Conservation (phyloP, 2,329 filamentous ascomycete genomes). For the Lasiodiplodia sp. region DNA sequence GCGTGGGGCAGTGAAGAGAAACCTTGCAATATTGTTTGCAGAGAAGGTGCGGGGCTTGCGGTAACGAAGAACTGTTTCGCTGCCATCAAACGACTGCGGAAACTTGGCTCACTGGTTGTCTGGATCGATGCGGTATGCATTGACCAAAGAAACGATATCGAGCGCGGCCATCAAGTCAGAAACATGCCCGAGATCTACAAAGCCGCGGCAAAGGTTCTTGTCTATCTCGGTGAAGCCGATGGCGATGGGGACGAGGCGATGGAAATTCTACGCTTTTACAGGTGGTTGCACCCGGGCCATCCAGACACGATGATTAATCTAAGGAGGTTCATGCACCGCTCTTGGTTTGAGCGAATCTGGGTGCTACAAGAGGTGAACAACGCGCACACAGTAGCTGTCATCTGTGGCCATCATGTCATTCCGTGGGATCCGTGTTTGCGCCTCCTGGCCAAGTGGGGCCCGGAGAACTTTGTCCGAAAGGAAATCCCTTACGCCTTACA, state of each 20-base stretch:
- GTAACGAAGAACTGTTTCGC: not conserved
- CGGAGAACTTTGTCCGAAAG: not conserved
- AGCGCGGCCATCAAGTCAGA: not conserved
- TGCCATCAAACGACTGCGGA: not conserved
- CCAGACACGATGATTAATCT: too few species aligned
- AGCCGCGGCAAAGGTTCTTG: not conserved
- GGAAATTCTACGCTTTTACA: not conserved
- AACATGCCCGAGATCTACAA: not conserved
- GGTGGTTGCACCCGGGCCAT: not conserved
- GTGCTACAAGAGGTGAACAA: not conserved
- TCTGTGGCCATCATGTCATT: not conserved
- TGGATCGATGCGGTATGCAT: not conserved
- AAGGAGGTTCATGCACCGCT: not conserved
- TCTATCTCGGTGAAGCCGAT: not conserved
- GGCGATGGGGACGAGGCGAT: not conserved
- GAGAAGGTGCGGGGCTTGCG: not conserved
- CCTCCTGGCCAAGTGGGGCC: too few species aligned
- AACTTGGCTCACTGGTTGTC: not conserved
- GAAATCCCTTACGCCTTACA: rapidly evolving
- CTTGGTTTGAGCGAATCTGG: not conserved
- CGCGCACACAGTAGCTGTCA: not conserved
- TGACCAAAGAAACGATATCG: not conserved
- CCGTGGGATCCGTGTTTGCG: not conserved
- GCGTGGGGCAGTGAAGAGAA: not conserved
- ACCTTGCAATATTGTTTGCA: not conserved